A percentile compares a stretch with the other conserved stretches of the same genome.
Conservation (phyloP, 495 filamentous ascomycete species). For the Halenospora varia region DNA sequence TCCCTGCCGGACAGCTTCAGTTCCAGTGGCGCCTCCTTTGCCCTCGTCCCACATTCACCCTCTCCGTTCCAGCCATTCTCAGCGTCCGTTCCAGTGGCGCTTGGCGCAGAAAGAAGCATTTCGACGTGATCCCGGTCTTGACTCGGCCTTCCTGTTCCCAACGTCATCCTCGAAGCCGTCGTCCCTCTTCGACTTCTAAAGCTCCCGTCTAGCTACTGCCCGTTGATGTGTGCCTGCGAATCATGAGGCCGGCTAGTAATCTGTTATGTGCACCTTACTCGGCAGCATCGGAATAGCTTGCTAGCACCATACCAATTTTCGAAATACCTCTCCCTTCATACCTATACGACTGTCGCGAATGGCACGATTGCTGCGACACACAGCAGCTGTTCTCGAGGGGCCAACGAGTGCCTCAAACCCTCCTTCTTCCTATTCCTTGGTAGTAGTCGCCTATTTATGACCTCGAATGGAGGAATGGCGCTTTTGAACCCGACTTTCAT, state of each 20-base stretch:
- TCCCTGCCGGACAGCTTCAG: not conserved
- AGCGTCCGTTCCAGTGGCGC: not conserved
- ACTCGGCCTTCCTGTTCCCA: not conserved
- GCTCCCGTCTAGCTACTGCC: too few relatives aligned
- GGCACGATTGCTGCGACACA: not conserved
- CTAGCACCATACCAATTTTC: not conserved
- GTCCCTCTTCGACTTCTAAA: not conserved
- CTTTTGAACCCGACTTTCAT: conserved; percentile 67
- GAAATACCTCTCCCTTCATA: not conserved
- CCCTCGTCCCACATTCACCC: not conserved
- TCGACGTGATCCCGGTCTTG: not conserved
- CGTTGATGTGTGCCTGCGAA: not conserved
- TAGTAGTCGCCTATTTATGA: conserved; percentile 5
- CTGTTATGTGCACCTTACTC: not conserved
- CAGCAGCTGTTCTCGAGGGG: not conserved
- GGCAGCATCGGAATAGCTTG: not conserved
- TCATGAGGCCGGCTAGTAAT: not conserved
- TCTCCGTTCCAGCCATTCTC: not conserved
- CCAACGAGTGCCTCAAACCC: not conserved
- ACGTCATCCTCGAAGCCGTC: not conserved
- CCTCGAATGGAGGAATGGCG: conserved; percentile 18
- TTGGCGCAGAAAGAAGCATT: not conserved
- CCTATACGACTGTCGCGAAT: not conserved
- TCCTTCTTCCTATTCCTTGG: not conserved
- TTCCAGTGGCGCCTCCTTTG: not conserved